Conservation (phyloP, 768 basidiomycete species). For the Panaeolus papilionaceus region DNA sequence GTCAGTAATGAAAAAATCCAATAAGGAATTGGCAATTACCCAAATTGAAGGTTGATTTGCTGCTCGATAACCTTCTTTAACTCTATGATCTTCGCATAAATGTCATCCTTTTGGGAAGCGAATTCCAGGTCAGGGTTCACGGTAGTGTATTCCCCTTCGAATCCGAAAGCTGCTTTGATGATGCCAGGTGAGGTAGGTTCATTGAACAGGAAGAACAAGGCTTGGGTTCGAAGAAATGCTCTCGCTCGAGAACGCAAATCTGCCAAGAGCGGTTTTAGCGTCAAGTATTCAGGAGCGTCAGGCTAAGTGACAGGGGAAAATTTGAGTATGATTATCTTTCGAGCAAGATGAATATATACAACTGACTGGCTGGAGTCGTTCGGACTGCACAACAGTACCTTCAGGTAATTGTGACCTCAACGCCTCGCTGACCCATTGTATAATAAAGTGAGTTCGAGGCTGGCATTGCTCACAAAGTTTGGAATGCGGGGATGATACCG, state of each 20-base stretch:
- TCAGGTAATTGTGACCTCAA: conserved; percentile 2
- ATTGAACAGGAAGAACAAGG: conserved; percentile 39
- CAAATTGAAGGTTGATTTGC: conserved; percentile 43
- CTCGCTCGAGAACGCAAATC: conserved; percentile 28
- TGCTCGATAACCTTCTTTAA: conserved; percentile 42
- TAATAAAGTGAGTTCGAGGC: neutral
- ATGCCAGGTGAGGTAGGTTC: conserved; percentile 19
- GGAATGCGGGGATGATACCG: neutral
- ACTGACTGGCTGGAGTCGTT: neutral
- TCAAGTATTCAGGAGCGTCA: neutral
- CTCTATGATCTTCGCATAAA: conserved; percentile 34
- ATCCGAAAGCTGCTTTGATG: conserved; percentile 43
- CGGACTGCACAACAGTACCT: neutral
- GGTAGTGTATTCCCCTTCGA: conserved; percentile 58
- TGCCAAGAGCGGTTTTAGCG: conserved; percentile 18
- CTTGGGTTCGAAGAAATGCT: conserved; percentile 43
- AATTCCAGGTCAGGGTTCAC: conserved; percentile 49
- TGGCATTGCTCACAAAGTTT: conserved; percentile 5
- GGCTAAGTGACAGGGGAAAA: neutral
- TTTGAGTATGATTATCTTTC: neutral
- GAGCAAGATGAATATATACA: neutral
- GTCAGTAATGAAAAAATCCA: conserved; percentile 10
- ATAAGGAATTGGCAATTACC: conserved; percentile 27
- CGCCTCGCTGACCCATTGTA: conserved; percentile 9
- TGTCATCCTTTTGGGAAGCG: conserved; percentile 35